These are phyloP conservation scores for Exophiala spinifera DNA, from an alignment of 2,329 filamentous ascomycete species.

Conservation along the genomic window DNA sequence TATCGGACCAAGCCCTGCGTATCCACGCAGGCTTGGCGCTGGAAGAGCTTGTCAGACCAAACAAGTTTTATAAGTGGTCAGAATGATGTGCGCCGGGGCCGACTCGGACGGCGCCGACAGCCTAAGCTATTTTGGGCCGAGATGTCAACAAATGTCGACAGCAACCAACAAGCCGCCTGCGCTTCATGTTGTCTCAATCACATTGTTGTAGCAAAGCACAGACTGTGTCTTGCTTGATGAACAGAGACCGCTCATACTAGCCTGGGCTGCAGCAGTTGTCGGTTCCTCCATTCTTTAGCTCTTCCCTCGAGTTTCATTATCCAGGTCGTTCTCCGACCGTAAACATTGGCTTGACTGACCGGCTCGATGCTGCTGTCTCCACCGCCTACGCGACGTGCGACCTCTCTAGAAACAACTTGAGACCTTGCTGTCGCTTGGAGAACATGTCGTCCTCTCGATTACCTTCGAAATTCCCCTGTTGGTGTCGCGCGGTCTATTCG, in stretches of 20 bases:
- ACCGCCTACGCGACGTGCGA: constrained; percentile 1
- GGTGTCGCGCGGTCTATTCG: constrained; percentile 87
- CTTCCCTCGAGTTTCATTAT: not conserved
- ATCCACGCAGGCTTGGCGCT: too few relatives aligned
- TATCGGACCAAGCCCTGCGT: too few relatives aligned
- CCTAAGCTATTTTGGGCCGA: not conserved
- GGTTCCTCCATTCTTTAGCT: not conserved
- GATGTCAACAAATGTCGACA: not conserved
- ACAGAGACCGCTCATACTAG: too few relatives aligned
- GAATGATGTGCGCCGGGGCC: not conserved
- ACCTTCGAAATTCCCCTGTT: constrained; percentile 80
- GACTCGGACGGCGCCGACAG: not conserved
- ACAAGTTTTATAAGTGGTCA: not conserved
- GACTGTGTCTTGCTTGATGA: not conserved
- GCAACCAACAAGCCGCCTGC: not conserved
- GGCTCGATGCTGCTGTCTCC: constrained; percentile 11
- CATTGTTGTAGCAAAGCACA: not conserved
- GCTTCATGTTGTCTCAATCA: not conserved
- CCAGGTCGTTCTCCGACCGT: not conserved
- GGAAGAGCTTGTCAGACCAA: not conserved
- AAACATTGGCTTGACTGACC: constrained; percentile 2
- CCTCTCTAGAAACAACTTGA: not conserved
- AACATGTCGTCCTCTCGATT: constrained; percentile 47
- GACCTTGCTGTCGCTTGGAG: not conserved
- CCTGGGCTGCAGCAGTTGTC: too few relatives aligned